Conservation (phyloP, 2,329 filamentous ascomycete species). For the Pseudogymnoascus pannorum region DNA sequence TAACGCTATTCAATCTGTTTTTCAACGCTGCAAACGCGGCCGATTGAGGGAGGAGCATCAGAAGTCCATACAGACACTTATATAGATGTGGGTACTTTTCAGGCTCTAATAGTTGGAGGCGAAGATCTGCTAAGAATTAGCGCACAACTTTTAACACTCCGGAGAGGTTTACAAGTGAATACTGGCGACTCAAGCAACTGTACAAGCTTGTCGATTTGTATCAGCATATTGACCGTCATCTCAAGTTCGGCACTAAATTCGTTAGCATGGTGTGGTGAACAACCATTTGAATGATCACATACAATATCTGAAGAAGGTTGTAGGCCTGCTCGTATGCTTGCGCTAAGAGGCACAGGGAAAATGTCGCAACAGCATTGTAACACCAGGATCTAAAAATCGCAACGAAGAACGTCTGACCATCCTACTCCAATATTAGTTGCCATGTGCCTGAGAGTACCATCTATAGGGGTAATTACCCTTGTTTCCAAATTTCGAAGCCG, state of each 20-base stretch:
- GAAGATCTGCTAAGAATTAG: constrained; percentile 60
- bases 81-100: constrained; percentile 93
- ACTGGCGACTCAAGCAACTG: constrained; percentile 95
- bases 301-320: constrained; percentile 93
- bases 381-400: constrained; percentile 95
- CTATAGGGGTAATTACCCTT: constrained; percentile 44
- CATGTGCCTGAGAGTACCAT: background rate
- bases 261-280: constrained; percentile 19
- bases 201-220: constrained; percentile 97
- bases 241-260: constrained; percentile 75
- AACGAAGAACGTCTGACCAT: constrained; percentile 93
- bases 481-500: constrained; percentile 84
- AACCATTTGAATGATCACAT: constrained; percentile 27
- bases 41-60: constrained; percentile 98
- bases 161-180: constrained; percentile 74
- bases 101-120: constrained; percentile 88
- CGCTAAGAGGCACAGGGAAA: constrained; percentile 88
- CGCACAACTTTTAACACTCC: background rate
- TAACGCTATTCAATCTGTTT: constrained; percentile 93
- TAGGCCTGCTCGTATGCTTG: constrained; percentile 98
- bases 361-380: constrained; percentile 95
- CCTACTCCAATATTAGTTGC: constrained; percentile 41
- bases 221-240: constrained; percentile 98
- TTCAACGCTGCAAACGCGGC: constrained; percentile 95
- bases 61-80: constrained; percentile 91